Conservation (phyloP, 495 filamentous ascomycete genomes). For the Neurospora hispaniola region DNA sequence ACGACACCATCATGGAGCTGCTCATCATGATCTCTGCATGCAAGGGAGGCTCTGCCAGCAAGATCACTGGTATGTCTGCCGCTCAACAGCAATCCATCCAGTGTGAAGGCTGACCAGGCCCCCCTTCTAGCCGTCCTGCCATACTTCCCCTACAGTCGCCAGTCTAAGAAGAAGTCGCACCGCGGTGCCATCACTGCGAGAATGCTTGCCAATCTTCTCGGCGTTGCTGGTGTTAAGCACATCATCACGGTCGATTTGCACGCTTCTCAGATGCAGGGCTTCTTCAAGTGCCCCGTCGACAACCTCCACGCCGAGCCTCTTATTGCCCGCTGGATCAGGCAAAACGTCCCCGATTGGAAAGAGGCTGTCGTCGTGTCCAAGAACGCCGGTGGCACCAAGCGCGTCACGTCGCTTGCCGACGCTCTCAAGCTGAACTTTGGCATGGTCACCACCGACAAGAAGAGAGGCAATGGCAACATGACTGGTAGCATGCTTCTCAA, state of each 20-base stretch:
- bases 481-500: constrained; percentile 56
- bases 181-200: constrained; percentile 92
- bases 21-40: constrained; percentile 98
- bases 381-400: constrained; percentile 92
- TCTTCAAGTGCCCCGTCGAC: constrained; percentile 96
- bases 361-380: constrained; percentile 95
- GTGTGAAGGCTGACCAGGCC: constrained; percentile 9
- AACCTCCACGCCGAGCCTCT: constrained; percentile 94
- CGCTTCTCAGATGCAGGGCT: constrained; percentile 96
- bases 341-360: constrained; percentile 77
- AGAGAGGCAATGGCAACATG: constrained; percentile 54
- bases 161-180: constrained; percentile 98
- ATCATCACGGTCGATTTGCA: constrained; percentile 96
- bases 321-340: constrained; percentile 89
- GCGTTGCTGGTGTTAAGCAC: constrained; percentile 90
- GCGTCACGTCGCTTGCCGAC: constrained; percentile 94
- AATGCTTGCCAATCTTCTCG: constrained; percentile 90
- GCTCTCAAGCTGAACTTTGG: constrained; percentile 95
- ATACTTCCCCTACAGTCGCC: constrained; percentile 97
- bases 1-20: constrained; percentile 97
- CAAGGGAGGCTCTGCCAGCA: constrained; percentile 94
- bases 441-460: constrained; percentile 87
- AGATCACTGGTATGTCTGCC: constrained; percentile 72
- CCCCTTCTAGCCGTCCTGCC: constrained; percentile 74
- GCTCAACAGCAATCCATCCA: constrained; percentile 1